Base-by-base conservation (phyloP, 805 yeast genomes). In the Monosporozyma siamensis region DNA sequence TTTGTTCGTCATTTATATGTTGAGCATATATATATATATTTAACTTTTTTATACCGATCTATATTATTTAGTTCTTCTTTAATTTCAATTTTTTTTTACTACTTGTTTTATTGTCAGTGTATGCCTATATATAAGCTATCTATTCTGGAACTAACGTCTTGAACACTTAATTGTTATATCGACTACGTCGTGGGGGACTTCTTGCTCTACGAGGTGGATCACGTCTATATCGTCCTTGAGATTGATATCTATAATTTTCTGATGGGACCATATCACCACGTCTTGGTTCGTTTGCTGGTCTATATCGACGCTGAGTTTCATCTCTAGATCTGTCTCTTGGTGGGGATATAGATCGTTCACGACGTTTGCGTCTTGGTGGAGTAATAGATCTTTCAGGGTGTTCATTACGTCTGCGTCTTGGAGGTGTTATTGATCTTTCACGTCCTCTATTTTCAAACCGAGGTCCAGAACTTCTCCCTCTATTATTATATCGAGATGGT, bases 351-450 rank as follows among this genome's bases (percentile, higher is more conserved):
- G 62, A 55, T 27, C 52, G 40, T 20, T 44, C 20, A 29, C 30
- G 25, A 6, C 25, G 25, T 23, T 23, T 6, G 6, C 8, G 9
- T 27, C 41, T 38, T 11, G 54, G 48, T 29, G 42, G 38, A 25
- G n/a, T n/a, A n/a, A n/a, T n/a, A n/a, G 39, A 36, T 14, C 39
- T 29, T 7, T 12, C 26, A 3, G 14, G 26, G 6, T 22, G 32
- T 17, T 21, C 23, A 34, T 15, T 8, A 11, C 27, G 7, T 34
- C 34, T 32, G 5, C 25, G 15, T 30, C 49, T 24, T 22, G 53
- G 52, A 11, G 58, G 56, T 12, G 58, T 50, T 11, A 51, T 18
- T 4, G 58, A 54, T 24, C 51, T 43, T 30, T 46, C 46, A 15
- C 56, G 34, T 21, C 40, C 23, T 18, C 35, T 18, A 32, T 14